Evolutionary conservation across 768 basidiomycete genomes (phyloP).

Genomic region (Scleroderma bovista): DNA sequence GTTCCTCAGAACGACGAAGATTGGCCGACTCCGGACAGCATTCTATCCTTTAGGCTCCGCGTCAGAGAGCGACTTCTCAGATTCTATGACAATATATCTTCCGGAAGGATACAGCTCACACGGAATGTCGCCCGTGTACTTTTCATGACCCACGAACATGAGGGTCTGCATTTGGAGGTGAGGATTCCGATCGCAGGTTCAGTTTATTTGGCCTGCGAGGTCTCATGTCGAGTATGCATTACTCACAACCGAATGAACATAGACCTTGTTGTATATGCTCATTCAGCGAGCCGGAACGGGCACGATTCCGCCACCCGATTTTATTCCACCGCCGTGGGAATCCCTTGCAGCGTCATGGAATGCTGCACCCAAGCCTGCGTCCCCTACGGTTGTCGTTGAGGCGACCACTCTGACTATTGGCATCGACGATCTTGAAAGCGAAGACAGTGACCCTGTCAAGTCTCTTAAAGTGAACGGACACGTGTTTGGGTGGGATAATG

Average conservation of each 20-base stretch:
- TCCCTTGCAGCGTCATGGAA: constrained; percentile 44
- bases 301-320: constrained; percentile 73
- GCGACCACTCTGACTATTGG: constrained; percentile 62
- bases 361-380: constrained; percentile 36
- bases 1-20: constrained; percentile 78
- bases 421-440: constrained; percentile 74
- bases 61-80: constrained; percentile 68
- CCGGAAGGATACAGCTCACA: constrained; percentile 44
- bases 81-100: constrained; percentile 66
- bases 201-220: background rate
- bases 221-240: background rate
- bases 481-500: constrained; percentile 94
- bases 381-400: constrained; percentile 49
- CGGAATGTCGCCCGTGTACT: constrained; percentile 73
- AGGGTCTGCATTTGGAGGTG: constrained; percentile 81
- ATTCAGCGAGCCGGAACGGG: constrained; percentile 74
- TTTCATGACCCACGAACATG: constrained; percentile 90
- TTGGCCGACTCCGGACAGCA: constrained; percentile 73
- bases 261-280: constrained; percentile 93
- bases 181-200: background rate
- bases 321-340: constrained; percentile 68
- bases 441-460: constrained; percentile 42
- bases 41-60: constrained; percentile 72
- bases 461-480: constrained; percentile 44
- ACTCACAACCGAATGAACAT: constrained; percentile 3